phyloP scores from a whole-genome alignment of 2,329 filamentous ascomycete species.

The Plectosphaerella cucumerina region DNA sequence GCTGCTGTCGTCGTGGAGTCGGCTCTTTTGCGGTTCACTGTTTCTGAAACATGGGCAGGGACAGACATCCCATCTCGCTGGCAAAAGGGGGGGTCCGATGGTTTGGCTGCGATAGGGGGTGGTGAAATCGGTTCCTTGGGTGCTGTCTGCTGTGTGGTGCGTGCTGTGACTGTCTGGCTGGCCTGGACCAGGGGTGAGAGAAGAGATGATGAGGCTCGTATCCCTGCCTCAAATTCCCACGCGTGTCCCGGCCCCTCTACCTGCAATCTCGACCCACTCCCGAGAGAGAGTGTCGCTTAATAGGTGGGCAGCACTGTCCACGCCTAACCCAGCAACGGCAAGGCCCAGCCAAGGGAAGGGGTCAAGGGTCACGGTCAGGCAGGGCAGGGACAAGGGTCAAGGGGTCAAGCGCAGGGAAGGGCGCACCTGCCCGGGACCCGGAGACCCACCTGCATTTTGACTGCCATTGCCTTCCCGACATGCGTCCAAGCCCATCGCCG shows the following conservation, averaged over 20 bases:
- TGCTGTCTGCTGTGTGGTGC: not conserved
- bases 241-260: not conserved
- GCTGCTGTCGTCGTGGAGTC: no score
- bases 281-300: conserved; percentile 11
- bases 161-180: not conserved
- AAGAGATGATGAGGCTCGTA: conserved; percentile 2
- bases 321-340: conserved; percentile 5
- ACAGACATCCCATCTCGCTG: no score
- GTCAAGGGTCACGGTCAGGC: not conserved
- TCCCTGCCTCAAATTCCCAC: not conserved
- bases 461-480: not conserved
- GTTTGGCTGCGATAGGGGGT: no score
- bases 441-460: not conserved
- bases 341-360: not conserved
- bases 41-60: not conserved
- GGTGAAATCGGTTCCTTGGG: no score
- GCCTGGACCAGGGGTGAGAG: not conserved
- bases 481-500: no score
- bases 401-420: not conserved
- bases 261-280: conserved; percentile 19
- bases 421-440: not conserved
- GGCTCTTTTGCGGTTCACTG: not conserved
- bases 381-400: not conserved
- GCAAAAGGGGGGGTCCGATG: no score
- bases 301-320: conserved; percentile 8